phyloP scores from a whole-genome alignment of 2,329 filamentous ascomycete species.

The Cercospora berteroae region DNA sequence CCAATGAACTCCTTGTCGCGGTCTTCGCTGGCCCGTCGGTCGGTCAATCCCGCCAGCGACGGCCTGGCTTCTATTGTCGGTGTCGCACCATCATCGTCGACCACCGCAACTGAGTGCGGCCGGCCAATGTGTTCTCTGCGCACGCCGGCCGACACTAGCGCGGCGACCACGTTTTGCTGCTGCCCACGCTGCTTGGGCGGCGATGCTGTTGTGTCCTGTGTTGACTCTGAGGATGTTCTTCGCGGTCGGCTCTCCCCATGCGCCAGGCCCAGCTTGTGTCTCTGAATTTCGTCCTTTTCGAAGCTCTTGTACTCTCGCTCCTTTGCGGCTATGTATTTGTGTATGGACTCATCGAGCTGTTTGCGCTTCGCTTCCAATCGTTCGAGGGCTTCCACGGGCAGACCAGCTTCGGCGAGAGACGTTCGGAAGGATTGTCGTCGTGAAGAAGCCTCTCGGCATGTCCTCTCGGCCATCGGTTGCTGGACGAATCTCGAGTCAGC shows the following conservation, averaged over 20 bases:
- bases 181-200: slow-evolving; percentile 12
- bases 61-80: slow-evolving; percentile 20
- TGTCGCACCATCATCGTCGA: slow-evolving; percentile 16
- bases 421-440: slow-evolving; percentile 26
- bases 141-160: slow-evolving; percentile 26
- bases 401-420: slow-evolving; percentile 24
- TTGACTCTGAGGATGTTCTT: slow-evolving; percentile 18
- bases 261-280: slow-evolving; percentile 19
- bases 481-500: neutral
- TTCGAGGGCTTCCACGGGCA: slow-evolving; percentile 35
- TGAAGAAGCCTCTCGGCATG: slow-evolving; percentile 20
- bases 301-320: slow-evolving; percentile 40
- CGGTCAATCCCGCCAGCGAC: slow-evolving; percentile 27
- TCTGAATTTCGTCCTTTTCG: slow-evolving; percentile 36
- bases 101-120: slow-evolving; percentile 22
- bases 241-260: slow-evolving; percentile 13
- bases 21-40: slow-evolving; percentile 29
- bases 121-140: slow-evolving; percentile 25
- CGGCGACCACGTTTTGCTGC: slow-evolving; percentile 26
- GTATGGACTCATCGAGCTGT: slow-evolving; percentile 40
- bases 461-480: slow-evolving; percentile 25
- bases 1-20: slow-evolving; percentile 38
- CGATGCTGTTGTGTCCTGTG: slow-evolving; percentile 12
- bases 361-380: slow-evolving; percentile 38
- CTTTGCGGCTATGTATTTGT: slow-evolving; percentile 41